A percentile compares a stretch with the other conserved stretches of the same genome.
These are phyloP conservation scores for Ustilago esculenta DNA, from an alignment of 1,284 basidiomycete genomes.

Conservation along the genomic window DNA sequence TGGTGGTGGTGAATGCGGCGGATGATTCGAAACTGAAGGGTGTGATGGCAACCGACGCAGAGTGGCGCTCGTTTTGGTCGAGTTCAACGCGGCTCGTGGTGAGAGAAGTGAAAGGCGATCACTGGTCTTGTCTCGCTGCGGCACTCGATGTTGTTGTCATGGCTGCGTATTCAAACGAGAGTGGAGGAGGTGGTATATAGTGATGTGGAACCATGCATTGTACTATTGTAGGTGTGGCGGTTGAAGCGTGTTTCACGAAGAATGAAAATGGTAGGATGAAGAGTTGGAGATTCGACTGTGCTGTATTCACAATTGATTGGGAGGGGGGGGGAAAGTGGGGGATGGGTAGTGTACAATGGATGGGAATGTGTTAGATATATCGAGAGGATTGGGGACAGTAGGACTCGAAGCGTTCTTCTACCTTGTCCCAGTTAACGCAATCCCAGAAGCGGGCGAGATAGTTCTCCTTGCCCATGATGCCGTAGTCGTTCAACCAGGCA, in stretches of 20 bases:
- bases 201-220: background rate
- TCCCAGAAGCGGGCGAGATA: constrained; percentile 91
- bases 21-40: constrained; percentile 18
- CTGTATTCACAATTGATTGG: no score
- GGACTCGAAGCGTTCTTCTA: constrained; percentile 47
- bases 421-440: constrained; percentile 80
- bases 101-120: constrained; percentile 26
- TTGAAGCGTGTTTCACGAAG: no score
- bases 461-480: constrained; percentile 91
- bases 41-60: constrained; percentile 23
- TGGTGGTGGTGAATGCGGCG: constrained; percentile 21
- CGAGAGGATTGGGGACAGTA: constrained; percentile 43
- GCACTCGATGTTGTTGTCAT: constrained; percentile 22
- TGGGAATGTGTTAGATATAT: constrained; percentile 9
- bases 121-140: constrained; percentile 31
- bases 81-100: constrained; percentile 4
- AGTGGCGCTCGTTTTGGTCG: constrained; percentile 34
- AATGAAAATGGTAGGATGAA: no score
- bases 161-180: background rate
- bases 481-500: constrained; percentile 87
- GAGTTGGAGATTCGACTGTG: no score
- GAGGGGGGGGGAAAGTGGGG: no score
- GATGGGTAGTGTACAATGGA: constrained; percentile 36
- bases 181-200: background rate
- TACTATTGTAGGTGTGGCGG: background rate